Evolutionary conservation across 2,329 filamentous ascomycete genomes (phyloP).

Genomic region (Microdochium bolleyi): DNA sequence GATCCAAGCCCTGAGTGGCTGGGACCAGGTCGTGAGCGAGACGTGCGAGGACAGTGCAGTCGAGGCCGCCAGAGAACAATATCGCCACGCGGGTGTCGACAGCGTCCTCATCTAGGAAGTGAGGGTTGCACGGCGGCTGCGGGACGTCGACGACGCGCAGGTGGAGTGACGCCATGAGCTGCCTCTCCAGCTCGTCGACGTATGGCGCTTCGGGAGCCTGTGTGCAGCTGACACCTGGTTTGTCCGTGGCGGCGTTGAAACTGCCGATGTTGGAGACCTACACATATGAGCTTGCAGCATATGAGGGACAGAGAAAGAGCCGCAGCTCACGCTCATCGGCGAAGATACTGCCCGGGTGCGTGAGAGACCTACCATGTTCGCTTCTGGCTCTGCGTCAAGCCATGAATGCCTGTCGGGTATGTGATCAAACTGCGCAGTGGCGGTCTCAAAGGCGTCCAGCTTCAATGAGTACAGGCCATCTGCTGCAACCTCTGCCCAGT

Average conservation of each 20-base stretch:
- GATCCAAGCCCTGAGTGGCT: constrained; percentile 61
- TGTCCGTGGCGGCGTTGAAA: constrained; percentile 33
- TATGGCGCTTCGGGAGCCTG: constrained; percentile 30
- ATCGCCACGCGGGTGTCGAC: constrained; percentile 59
- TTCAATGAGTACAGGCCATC: constrained; percentile 70
- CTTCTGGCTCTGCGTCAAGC: constrained; percentile 19
- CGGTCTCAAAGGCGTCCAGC: constrained; percentile 24
- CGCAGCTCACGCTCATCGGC: neutral
- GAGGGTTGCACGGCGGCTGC: constrained; percentile 29
- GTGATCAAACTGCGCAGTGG: constrained; percentile 5
- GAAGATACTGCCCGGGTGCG: neutral
- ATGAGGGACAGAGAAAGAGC: neutral
- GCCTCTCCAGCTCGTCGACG: constrained; percentile 36
- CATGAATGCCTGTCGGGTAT: constrained; percentile 21
- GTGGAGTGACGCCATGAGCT: constrained; percentile 52
- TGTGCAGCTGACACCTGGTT: neutral
- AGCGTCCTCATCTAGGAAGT: constrained; percentile 8
- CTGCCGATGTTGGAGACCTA: constrained; percentile 45
- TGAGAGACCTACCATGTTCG: constrained; percentile 35
- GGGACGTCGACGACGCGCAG: constrained; percentile 61
- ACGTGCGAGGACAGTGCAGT: constrained; percentile 82
- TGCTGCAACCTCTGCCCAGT: constrained; percentile 77
- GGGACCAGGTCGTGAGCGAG: constrained; percentile 72
- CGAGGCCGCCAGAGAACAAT: constrained; percentile 88
- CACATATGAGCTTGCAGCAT: neutral